Evolutionary conservation across 192 early-diverging fungal species (phyloP).

Genomic region (Coemansia sp.): DNA sequence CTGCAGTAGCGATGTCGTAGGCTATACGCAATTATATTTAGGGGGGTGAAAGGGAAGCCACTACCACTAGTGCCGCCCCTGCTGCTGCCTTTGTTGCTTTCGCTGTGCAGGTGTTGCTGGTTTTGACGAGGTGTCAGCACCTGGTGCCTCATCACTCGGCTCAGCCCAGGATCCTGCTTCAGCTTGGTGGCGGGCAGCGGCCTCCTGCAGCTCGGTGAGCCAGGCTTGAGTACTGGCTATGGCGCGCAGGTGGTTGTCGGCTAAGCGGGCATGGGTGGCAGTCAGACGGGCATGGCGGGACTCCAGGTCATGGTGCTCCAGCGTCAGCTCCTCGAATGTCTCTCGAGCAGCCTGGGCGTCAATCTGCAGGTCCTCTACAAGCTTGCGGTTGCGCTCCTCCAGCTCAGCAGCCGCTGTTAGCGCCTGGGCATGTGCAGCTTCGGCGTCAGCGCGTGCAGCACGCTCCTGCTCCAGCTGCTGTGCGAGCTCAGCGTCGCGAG

Average conservation of each 20-base stretch:
- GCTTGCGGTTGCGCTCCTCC: conserved; percentile 23
- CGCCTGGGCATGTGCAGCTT: conserved; percentile 12
- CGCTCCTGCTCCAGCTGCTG: conserved; percentile 18
- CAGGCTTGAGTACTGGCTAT: conserved; percentile 53
- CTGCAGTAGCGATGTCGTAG: not conserved
- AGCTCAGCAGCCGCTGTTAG: conserved; percentile 17
- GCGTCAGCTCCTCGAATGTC: conserved; percentile 43
- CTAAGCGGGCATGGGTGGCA: conserved; percentile 21
- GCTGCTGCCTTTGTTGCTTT: not conserved
- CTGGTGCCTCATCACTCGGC: not conserved
- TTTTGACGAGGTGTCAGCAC: not conserved
- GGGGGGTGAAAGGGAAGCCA: not conserved
- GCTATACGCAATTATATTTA: not conserved
- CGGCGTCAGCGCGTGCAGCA: conserved; percentile 10
- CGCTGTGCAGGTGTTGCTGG: not conserved
- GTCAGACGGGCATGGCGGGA: conserved; percentile 19
- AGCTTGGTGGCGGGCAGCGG: conserved; percentile 23
- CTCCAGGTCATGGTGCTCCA: conserved; percentile 41
- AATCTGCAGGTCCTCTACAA: conserved; percentile 46
- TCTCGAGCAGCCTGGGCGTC: conserved; percentile 46
- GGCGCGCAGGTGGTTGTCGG: conserved; percentile 24
- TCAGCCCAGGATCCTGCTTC: conserved; percentile 14
- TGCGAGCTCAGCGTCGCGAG: not conserved
- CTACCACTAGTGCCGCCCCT: not conserved
- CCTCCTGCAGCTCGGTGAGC: conserved; percentile 45